A percentile compares a stretch with the other conserved stretches of the same genome.
Evolutionary conservation across 1,284 basidiomycete genomes (phyloP).

Genomic region (Anthracocystis walkeri): DNA sequence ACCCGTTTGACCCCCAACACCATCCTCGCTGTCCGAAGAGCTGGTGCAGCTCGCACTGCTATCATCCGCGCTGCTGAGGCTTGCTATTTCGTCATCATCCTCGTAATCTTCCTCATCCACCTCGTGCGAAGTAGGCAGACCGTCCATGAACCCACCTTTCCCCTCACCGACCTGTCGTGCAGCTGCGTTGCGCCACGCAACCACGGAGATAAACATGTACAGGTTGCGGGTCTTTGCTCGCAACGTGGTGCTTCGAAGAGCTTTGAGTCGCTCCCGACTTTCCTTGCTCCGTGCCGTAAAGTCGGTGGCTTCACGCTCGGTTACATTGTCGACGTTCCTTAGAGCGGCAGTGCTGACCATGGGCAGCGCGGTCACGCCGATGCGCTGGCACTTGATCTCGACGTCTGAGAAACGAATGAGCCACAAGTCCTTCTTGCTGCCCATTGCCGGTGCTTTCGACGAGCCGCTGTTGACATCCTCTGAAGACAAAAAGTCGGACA

Average conservation of each 20-base stretch:
- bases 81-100: constrained; percentile 32
- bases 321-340: constrained; percentile 1
- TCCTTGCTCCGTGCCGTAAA: constrained; percentile 58
- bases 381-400: constrained; percentile 87
- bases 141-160: constrained; percentile 19
- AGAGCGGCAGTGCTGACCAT: constrained; percentile 75
- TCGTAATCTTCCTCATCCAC: constrained; percentile 54
- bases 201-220: constrained; percentile 60
- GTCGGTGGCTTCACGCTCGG: constrained; percentile 23
- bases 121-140: constrained; percentile 46
- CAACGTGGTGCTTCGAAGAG: constrained; percentile 57
- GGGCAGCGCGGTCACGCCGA: constrained; percentile 87
- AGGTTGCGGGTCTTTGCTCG: constrained; percentile 61
- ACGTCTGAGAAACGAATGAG: constrained; percentile 95
- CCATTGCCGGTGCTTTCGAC: constrained; percentile 64
- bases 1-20: constrained; percentile 44
- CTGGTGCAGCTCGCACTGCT: constrained; percentile 26
- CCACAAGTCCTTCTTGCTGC: constrained; percentile 83
- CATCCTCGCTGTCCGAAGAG: constrained; percentile 40
- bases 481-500: constrained; percentile 56
- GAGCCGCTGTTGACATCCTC: constrained; percentile 20
- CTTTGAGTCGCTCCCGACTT: constrained; percentile 60
- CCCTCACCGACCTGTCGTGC: constrained; percentile 6
- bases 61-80: constrained; percentile 24
- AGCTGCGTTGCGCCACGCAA: constrained; percentile 49